Base-by-base conservation (phyloP, 768 basidiomycete species). In the Russula virescens region DNA sequence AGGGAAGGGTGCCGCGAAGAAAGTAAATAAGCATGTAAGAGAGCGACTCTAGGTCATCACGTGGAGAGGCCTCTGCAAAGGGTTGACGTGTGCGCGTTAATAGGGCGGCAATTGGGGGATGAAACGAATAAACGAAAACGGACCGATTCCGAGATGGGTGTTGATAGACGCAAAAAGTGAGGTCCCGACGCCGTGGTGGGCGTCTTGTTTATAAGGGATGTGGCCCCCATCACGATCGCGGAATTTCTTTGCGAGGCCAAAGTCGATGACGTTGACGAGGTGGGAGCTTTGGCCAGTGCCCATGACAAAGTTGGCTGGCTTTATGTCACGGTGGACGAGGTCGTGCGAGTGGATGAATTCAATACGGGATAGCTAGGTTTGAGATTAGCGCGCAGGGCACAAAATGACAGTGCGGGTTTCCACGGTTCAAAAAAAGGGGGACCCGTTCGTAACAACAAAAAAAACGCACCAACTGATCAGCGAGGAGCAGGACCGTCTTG, bases 271-370 rank as follows among this genome's bases (percentile, higher is more conserved):
- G 73, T 98, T 96, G 72, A 99, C 94, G 69, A 86, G 75, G 68
- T 81, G 80, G 0, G 81, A 71, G 73, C 82, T 77, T 66, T 84
- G 86, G 65, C 85, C 85, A 50, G 85, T 82, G 66, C 93, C 91
- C 92, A 98, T 98, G 64, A 99, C 88, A 72, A 99, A 99, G 77
- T 99, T 98, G 70, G 96, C 96, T 42, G 96, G 96, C 74, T 98
- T 99, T 75, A 99, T 89, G 73, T 98, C 96, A 67, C 96, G 90
- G 74, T 98, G 96, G 46, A 97, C 86, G 68, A 96, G 89, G 70
- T 92, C 91, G 71, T 92, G 88, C 1, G 90, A 91, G 76, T 99
- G 96, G 68, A 98, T 94, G 74, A 94, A 98, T 74, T 97, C 92
- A 70, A 98, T 88, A 52, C 96, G 93, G 9, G 93, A 92, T 73